Conservation (phyloP, 768 basidiomycete species). For the Sistotremastrum suecicum region DNA sequence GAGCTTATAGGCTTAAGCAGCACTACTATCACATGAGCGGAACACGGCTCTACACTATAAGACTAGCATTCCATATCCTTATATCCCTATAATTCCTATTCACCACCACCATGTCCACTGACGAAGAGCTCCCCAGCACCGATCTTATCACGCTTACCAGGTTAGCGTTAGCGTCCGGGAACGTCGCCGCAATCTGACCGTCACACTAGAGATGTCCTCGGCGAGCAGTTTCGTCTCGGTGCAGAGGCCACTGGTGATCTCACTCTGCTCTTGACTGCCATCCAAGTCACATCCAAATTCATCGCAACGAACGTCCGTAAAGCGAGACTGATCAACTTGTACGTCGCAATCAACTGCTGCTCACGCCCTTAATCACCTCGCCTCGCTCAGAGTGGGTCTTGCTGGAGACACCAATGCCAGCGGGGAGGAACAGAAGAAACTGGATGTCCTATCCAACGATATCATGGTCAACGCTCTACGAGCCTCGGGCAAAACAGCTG, state of each 20-base stretch:
- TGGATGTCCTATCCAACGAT: conserved; percentile 94
- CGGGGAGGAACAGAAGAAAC: conserved; percentile 99
- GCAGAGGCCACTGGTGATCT: conserved; percentile 81
- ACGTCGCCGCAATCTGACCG: background rate
- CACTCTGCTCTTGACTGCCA: conserved; percentile 86
- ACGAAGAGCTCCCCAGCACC: conserved; percentile 62
- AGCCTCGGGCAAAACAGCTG: conserved; percentile 92
- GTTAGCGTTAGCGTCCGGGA: conserved; percentile 26
- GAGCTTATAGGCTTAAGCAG: no score
- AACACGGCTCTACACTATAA: no score
- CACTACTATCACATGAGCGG: no score
- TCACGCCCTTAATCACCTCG: background rate
- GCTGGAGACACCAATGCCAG: conserved; percentile 95
- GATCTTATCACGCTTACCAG: conserved; percentile 90
- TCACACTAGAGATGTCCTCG: conserved; percentile 62
- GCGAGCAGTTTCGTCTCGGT: conserved; percentile 74
- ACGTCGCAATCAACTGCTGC: conserved; percentile 17
- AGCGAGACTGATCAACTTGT: conserved; percentile 96
- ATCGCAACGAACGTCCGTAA: conserved; percentile 97
- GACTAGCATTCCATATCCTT: no score
- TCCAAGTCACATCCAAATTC: conserved; percentile 93
- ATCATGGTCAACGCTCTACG: conserved; percentile 98
- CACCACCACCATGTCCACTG: conserved; percentile 12
- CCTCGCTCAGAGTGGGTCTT: conserved; percentile 65
- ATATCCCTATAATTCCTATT: background rate